Base-by-base conservation (phyloP, 495 filamentous ascomycete species). In the Daldinia bambusicola region DNA sequence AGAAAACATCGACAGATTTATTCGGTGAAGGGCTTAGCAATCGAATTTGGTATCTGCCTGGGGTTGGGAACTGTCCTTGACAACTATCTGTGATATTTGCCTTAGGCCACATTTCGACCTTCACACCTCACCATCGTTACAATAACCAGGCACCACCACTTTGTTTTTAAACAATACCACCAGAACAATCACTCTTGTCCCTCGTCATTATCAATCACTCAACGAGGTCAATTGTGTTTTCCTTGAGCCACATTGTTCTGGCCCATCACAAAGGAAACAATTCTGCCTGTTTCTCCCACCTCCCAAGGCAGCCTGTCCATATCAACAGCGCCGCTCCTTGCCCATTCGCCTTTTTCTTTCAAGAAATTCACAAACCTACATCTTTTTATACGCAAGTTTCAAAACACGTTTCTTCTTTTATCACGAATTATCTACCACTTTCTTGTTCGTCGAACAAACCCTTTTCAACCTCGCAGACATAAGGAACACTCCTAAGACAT, bases 231-330 rank as follows among this genome's bases (percentile, higher is more conserved):
- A 70, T 77, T 75, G 70, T 75, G 58, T 20, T 14, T 53, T 36
- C 5, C 18, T 69, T 43, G 4, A 12, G 32, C 34, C 36, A 64
- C 56, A 32, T 58, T 36, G 50, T 48, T 55, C 45, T 58, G 36
- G 36, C 38, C 37, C 30, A n/a, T 20, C 34, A 69, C 69, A 77
- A 77, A 77, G 75, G 50, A 63, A 18, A 72, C n/a, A 51, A 55
- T 67, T 59, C 55, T 58, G 60, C 62, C 58, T 65, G 63, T 64
- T 74, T 74, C 65, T 65, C 50, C 62, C 62, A 58, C 18, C 31
- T 14, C 41, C 38, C 30, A 26, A 53, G 50, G n/a, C 22, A 36
- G 16, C 4, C 16, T 45, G 34, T 22, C 52, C 12, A 20, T 34
- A 8, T 37, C 34, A 13, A 16, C 65, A 31, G 40, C 61, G 14